A percentile compares a stretch with the other conserved stretches of the same genome.
Conservation (phyloP, 192 early-diverging fungal genomes). For the Gonapodya prolifera region DNA sequence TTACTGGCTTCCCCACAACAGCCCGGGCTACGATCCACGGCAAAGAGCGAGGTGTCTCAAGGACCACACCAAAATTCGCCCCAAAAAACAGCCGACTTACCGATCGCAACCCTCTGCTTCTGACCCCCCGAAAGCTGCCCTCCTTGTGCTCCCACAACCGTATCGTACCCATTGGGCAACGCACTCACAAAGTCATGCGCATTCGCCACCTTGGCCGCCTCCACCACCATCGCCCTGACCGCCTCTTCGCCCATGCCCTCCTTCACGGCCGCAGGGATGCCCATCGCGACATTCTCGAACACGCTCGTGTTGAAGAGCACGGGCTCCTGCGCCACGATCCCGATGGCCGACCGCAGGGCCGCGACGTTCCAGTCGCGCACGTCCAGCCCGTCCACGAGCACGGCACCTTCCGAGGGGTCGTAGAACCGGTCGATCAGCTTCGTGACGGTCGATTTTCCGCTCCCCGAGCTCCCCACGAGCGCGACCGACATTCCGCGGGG, state of each 20-base stretch:
- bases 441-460: slow-evolving; percentile 51
- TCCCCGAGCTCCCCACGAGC: slow-evolving; percentile 70
- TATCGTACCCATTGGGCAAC: slow-evolving; percentile 71
- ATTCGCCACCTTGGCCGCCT: slow-evolving; percentile 42
- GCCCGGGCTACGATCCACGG: no score
- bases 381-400: slow-evolving; percentile 24
- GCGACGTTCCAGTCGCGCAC: slow-evolving; percentile 28
- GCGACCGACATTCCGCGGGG: slow-evolving; percentile 64
- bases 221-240: slow-evolving; percentile 10
- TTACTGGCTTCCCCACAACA: slow-evolving; percentile 83
- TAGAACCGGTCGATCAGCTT: slow-evolving; percentile 44
- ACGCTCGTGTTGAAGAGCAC: slow-evolving; percentile 14
- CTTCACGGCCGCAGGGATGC: no score
- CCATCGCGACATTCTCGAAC: no score
- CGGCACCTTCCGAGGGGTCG: slow-evolving; percentile 24
- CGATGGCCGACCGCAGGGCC: slow-evolving; percentile 27
- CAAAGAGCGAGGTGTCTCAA: no score
- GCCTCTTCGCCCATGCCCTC: no score
- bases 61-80: no score
- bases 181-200: slow-evolving; percentile 77
- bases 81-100: no score
- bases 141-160: slow-evolving; percentile 68
- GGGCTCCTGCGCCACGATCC: slow-evolving; percentile 29
- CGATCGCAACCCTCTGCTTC: neutral
- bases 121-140: no score